These are phyloP conservation scores for Drechslera avenae DNA, from an alignment of 2,329 filamentous ascomycete species.

Conservation along the genomic window DNA sequence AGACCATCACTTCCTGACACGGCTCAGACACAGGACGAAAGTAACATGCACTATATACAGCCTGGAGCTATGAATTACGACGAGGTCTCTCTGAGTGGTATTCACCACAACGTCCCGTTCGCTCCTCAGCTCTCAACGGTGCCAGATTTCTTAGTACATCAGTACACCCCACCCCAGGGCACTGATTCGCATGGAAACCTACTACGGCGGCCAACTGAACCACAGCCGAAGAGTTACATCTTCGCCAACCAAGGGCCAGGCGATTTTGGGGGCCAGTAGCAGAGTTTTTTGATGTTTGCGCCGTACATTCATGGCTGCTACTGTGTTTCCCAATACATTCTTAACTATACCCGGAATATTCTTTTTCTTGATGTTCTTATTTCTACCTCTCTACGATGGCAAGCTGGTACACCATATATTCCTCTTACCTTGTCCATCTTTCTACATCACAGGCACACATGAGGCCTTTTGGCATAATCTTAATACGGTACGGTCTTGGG, in stretches of 20 bases:
- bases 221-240: slow-evolving; percentile 53
- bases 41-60: slow-evolving; percentile 32
- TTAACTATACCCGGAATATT: slow-evolving; percentile 12
- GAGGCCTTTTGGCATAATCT: slow-evolving; percentile 11
- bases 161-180: slow-evolving; percentile 54
- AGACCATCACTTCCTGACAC: slow-evolving; percentile 45
- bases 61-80: slow-evolving; percentile 37
- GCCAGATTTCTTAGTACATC: slow-evolving; percentile 53
- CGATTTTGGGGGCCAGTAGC: slow-evolving; percentile 43
- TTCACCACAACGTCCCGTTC: slow-evolving; percentile 43
- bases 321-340: slow-evolving; percentile 3
- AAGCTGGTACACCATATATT: not conserved
- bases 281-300: not conserved
- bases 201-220: slow-evolving; percentile 36
- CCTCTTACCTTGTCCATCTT: slow-evolving; percentile 1
- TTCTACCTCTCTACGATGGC: not conserved
- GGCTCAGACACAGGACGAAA: slow-evolving; percentile 32
- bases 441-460: not conserved
- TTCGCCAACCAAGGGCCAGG: slow-evolving; percentile 55
- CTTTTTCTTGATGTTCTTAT: slow-evolving; percentile 7
- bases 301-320: slow-evolving; percentile 1
- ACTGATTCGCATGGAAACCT: slow-evolving; percentile 38
- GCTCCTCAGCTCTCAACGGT: slow-evolving; percentile 37
- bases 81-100: slow-evolving; percentile 35
- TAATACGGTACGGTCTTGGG: slow-evolving; percentile 6